Base-by-base conservation (phyloP, 2,329 filamentous ascomycete genomes). In the Diaporthe ilicicola region DNA sequence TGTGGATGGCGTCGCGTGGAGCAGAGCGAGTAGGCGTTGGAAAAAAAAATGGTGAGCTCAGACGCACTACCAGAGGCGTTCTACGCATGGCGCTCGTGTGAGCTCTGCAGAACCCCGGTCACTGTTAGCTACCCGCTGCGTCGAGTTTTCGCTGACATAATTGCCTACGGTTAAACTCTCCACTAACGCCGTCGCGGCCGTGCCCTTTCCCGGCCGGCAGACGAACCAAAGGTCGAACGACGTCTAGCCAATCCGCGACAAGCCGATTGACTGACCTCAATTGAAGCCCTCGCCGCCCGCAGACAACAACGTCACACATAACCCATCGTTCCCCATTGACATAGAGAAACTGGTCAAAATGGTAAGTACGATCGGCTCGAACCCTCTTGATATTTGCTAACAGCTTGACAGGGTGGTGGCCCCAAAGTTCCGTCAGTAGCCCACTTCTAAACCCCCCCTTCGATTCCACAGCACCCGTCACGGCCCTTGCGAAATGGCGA, bases 361-460 rank as follows among this genome's bases (percentile, higher is more conserved):
- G 89, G 89, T 90, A 81, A 78, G 85, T 27, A 32, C 24, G 1
- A 0, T 15, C 13, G 22, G 13, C 6, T 6, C 19, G 9, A 2
- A 1, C 17, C 24, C 5, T 1, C 8, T 39, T 29, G 29, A 39
- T 6, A 50, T 10, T 67, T 72, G 75, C 86, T 89, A 81, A 89
- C 81, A 74, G 67, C 71, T 73, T 73, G 67, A 29, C 75, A 91
- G 92, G 93, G 93, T 86, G 93, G 93, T 85, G 94, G 94, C 86
- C 91, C 89, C 81, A 84, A 83, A 82, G 82, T 89, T 78, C 86
- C 85, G 87, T 89, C 82, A 87, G 84, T 82, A 56, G 51, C 42
- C 68, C 72, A 77, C 75, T 69, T 71, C 71, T 17, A 66, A 24
- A 22, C 34, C 22, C 42, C 64, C 27, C 48, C 34, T 56, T 56